phyloP scores from a whole-genome alignment of 805 yeast species.

The Metschnikowia similis region DNA sequence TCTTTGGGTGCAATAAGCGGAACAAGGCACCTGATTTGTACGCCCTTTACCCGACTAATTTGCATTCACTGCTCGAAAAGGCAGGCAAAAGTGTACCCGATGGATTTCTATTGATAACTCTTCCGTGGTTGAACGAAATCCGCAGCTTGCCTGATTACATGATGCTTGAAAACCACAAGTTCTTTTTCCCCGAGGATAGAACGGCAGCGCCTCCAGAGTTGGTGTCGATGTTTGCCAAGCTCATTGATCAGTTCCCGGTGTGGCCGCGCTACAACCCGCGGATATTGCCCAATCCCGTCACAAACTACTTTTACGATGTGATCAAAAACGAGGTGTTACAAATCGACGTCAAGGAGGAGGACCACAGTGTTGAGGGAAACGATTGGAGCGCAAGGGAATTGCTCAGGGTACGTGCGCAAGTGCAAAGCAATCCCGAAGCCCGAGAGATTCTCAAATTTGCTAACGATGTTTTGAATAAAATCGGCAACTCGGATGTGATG shows the following conservation, averaged over 20 bases:
- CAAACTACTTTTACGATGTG: constrained; percentile 62
- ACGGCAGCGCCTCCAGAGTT: constrained; percentile 15
- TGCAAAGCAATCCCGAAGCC: constrained; percentile 1
- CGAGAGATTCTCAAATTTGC: constrained; percentile 4
- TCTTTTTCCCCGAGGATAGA: constrained; percentile 9
- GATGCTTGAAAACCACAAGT: constrained; percentile 6
- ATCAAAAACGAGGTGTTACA: constrained; percentile 66
- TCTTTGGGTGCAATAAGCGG: constrained; percentile 63
- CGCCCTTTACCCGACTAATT: constrained; percentile 55
- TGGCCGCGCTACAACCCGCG: constrained; percentile 51
- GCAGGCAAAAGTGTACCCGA: constrained; percentile 42
- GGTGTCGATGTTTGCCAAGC: constrained; percentile 18
- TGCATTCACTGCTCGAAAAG: not conserved
- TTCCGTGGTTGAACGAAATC: constrained; percentile 76
- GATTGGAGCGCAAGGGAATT: constrained; percentile 15
- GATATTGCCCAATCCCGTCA: constrained; percentile 58
- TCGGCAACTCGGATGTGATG: constrained; percentile 7
- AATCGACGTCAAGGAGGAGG: constrained; percentile 29
- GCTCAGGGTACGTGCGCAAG: constrained; percentile 4
- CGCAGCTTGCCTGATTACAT: constrained; percentile 54
- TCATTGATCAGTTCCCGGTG: constrained; percentile 36
- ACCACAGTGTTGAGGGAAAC: constrained; percentile 8
- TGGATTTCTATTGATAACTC: constrained; percentile 64
- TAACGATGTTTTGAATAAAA: constrained; percentile 6
- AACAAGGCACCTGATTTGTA: constrained; percentile 54